These are phyloP conservation scores for Cadophora sp. DNA, from an alignment of 2,329 filamentous ascomycete genomes.

Conservation along the genomic window DNA sequence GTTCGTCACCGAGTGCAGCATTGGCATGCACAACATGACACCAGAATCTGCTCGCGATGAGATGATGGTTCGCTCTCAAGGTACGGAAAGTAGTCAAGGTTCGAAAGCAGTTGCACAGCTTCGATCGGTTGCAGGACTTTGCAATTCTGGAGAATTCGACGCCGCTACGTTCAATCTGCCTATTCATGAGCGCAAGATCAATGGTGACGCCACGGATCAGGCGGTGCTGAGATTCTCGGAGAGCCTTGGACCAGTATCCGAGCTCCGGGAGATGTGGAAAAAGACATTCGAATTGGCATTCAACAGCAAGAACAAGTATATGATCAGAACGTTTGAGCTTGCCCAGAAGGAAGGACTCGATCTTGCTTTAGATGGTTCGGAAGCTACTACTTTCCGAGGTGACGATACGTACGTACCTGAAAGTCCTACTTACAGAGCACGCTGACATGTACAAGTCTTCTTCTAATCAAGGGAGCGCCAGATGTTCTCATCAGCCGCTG, in stretches of 20 bases:
- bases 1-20: slow-evolving; percentile 72
- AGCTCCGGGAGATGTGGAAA: slow-evolving; percentile 67
- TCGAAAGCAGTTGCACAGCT: slow-evolving; percentile 62
- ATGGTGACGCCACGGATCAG: slow-evolving; percentile 79
- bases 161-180: slow-evolving; percentile 65
- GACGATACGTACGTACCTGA: slow-evolving; percentile 42
- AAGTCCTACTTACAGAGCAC: not conserved
- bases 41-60: slow-evolving; percentile 57
- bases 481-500: slow-evolving; percentile 74
- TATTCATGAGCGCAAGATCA: slow-evolving; percentile 66
- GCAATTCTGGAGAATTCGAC: slow-evolving; percentile 80
- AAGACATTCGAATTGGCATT: slow-evolving; percentile 74
- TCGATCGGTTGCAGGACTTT: slow-evolving; percentile 67
- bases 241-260: slow-evolving; percentile 62
- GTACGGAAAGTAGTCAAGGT: slow-evolving; percentile 36
- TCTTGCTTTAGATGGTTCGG: slow-evolving; percentile 48
- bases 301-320: slow-evolving; percentile 86
- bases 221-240: slow-evolving; percentile 77
- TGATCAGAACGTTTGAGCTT: slow-evolving; percentile 67
- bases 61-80: slow-evolving; percentile 32
- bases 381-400: slow-evolving; percentile 38
- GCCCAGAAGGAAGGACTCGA: slow-evolving; percentile 47
- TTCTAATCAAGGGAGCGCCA: slow-evolving; percentile 82
- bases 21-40: slow-evolving; percentile 56
- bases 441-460: slow-evolving; percentile 46